These are phyloP conservation scores for Lizonia empirigonia DNA, from an alignment of 2,329 filamentous ascomycete species.

Conservation along the genomic window DNA sequence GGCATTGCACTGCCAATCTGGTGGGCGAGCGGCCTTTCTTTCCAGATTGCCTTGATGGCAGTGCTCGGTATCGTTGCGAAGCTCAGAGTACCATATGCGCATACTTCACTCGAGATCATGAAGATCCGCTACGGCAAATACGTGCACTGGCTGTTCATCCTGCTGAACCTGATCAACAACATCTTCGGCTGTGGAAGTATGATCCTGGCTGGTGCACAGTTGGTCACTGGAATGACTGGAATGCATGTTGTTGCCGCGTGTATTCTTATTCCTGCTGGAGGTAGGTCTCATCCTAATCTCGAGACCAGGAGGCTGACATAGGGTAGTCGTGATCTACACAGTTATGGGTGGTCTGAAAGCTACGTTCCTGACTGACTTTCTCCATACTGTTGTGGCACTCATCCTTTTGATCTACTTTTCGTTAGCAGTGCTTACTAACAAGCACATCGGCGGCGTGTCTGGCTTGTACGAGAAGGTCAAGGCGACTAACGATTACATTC, in stretches of 20 bases:
- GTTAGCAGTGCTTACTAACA: slow-evolving; percentile 7
- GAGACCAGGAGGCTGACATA: slow-evolving; percentile 70
- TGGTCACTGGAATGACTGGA: slow-evolving; percentile 61
- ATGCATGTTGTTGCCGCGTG: slow-evolving; percentile 21
- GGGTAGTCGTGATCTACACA: slow-evolving; percentile 80
- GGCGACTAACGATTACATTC: slow-evolving; percentile 70
- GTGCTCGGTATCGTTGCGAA: slow-evolving; percentile 31
- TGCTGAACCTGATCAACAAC: slow-evolving; percentile 79
- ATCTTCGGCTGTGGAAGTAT: slow-evolving; percentile 80
- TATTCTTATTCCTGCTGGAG: slow-evolving; percentile 15
- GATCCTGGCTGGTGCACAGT: slow-evolving; percentile 83
- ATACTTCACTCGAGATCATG: slow-evolving; percentile 69
- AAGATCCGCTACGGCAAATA: slow-evolving; percentile 74
- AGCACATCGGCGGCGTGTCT: slow-evolving; percentile 13
- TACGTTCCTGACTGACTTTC: slow-evolving; percentile 73
- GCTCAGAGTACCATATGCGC: slow-evolving; percentile 28
- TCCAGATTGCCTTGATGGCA: slow-evolving; percentile 34
- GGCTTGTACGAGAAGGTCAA: slow-evolving; percentile 41
- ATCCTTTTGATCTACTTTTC: slow-evolving; percentile 71
- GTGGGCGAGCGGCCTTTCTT: slow-evolving; percentile 31
- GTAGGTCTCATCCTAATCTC: background rate
- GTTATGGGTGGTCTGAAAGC: slow-evolving; percentile 72
- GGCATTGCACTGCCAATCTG: slow-evolving; percentile 34
- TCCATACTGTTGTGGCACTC: slow-evolving; percentile 79
- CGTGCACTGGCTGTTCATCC: slow-evolving; percentile 77